These are phyloP conservation scores for Suillus americanus DNA, from an alignment of 768 basidiomycete genomes.

Conservation along the genomic window DNA sequence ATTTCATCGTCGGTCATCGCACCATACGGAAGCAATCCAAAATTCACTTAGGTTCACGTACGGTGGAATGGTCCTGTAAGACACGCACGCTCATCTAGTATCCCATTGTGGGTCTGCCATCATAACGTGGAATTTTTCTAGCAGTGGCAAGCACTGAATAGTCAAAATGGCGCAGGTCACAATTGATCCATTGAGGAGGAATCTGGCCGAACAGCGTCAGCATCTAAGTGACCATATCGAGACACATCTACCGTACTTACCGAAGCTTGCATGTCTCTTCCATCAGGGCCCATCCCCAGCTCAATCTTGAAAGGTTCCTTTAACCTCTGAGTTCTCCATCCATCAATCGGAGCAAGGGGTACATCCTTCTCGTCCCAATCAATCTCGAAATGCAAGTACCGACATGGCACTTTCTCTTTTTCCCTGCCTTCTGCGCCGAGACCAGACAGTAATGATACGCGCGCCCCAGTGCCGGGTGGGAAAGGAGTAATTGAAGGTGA, in stretches of 20 bases:
- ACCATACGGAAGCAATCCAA: constrained; percentile 82
- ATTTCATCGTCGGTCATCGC: constrained; percentile 99
- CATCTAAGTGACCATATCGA: background rate
- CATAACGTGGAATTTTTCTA: constrained; percentile 98
- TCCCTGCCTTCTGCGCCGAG: constrained; percentile 87
- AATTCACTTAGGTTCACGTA: constrained; percentile 7
- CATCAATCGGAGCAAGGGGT: constrained; percentile 33
- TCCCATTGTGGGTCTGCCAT: constrained; percentile 99
- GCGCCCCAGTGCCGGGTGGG: constrained; percentile 52
- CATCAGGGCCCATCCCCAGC: constrained; percentile 67
- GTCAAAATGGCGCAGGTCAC: constrained; percentile 90
- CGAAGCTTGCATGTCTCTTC: constrained; percentile 43
- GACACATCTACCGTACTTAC: constrained; percentile 36
- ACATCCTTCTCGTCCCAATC: constrained; percentile 75
- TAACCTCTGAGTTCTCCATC: constrained; percentile 26
- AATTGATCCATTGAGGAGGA: constrained; percentile 98
- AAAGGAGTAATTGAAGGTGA: constrained; percentile 84
- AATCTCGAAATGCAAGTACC: constrained; percentile 88
- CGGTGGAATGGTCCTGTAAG: background rate
- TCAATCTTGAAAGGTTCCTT: constrained; percentile 56
- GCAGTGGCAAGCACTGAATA: constrained; percentile 85
- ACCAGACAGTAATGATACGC: constrained; percentile 77
- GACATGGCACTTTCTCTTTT: constrained; percentile 87
- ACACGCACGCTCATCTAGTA: constrained; percentile 90
- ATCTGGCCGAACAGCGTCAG: constrained; percentile 39